These are phyloP conservation scores for Phanerodontia chrysosporium DNA, from an alignment of 768 basidiomycete species.

Conservation along the genomic window DNA sequence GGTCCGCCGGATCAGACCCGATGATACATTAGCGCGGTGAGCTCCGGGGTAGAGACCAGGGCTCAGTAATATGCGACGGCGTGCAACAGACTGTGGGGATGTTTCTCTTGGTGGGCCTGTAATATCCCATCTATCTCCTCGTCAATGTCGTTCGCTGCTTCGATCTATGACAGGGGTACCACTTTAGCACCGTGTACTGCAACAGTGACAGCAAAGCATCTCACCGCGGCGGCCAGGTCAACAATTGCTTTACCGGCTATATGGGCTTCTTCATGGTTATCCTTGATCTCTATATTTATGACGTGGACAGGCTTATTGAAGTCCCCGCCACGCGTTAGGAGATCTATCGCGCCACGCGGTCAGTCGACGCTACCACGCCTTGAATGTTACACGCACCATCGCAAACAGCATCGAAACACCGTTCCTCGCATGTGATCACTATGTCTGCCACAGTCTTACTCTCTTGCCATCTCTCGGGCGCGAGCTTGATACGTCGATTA, in stretches of 20 bases:
- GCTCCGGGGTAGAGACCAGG: background rate
- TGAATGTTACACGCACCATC: conserved; percentile 61
- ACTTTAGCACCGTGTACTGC: background rate
- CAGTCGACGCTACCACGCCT: conserved; percentile 12
- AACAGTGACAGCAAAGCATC: conserved; percentile 28
- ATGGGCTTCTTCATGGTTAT: conserved; percentile 96
- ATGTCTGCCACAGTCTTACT: conserved; percentile 85
- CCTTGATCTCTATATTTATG: conserved; percentile 97
- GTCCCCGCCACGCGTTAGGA: conserved; percentile 84
- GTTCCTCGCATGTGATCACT: conserved; percentile 98
- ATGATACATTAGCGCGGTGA: background rate
- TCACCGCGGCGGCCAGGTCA: conserved; percentile 83
- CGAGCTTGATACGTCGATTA: conserved; percentile 85
- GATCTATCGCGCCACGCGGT: conserved; percentile 46
- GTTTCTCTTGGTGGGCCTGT: conserved; percentile 78
- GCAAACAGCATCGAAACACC: conserved; percentile 97
- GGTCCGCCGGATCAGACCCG: too few species aligned
- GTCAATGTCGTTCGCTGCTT: conserved; percentile 81
- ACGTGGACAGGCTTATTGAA: conserved; percentile 92
- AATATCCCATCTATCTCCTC: conserved; percentile 87
- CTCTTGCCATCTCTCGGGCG: conserved; percentile 98
- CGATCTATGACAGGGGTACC: conserved; percentile 56
- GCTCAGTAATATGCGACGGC: conserved; percentile 85
- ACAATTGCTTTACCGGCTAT: conserved; percentile 95
- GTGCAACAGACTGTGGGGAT: conserved; percentile 89